A percentile compares a stretch with the other conserved stretches of the same genome.
Evolutionary conservation across 2,329 filamentous ascomycete species (phyloP).

Genomic region (Cladosporium sp.): DNA sequence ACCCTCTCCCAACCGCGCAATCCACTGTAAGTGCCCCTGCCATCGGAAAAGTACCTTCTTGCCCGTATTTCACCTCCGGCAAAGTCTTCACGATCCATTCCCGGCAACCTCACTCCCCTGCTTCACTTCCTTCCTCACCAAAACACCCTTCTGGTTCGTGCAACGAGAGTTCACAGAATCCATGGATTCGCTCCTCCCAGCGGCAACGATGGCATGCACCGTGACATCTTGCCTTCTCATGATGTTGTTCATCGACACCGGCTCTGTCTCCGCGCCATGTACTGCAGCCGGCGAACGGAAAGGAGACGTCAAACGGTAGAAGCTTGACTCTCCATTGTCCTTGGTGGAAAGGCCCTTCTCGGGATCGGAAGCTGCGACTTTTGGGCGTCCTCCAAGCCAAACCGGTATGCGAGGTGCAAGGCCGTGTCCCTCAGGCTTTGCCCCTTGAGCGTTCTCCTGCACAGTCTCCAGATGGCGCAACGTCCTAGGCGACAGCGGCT

Average conservation of each 20-base stretch:
- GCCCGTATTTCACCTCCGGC: too few species aligned
- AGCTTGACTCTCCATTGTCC: constrained; percentile 4
- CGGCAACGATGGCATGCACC: background rate
- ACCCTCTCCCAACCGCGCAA: too few species aligned
- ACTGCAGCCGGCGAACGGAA: constrained; percentile 10
- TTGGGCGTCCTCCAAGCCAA: background rate
- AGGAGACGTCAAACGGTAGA: constrained; percentile 9
- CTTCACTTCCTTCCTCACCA: constrained; percentile 25
- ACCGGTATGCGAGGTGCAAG: background rate
- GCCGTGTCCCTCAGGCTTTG: background rate
- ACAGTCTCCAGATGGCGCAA: constrained; percentile 21
- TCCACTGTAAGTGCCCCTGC: too few species aligned
- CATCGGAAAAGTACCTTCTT: too few species aligned
- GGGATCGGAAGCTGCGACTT: background rate
- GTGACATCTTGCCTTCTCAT: constrained; percentile 4
- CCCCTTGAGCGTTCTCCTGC: constrained; percentile 12
- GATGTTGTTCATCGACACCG: constrained; percentile 17
- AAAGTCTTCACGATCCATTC: background rate
- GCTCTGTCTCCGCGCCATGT: constrained; percentile 11
- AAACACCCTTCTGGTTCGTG: constrained; percentile 16
- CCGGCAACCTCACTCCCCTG: constrained; percentile 24
- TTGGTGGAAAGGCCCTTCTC: constrained; percentile 2
- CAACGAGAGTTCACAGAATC: too few species aligned
- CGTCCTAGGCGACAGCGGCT: constrained; percentile 20
- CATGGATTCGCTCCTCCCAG: background rate